Evolutionary conservation across 2,329 filamentous ascomycete species (phyloP), one percentile per base, ranked within the genome.

Genomic region (Talaromyces sp.): DNA sequence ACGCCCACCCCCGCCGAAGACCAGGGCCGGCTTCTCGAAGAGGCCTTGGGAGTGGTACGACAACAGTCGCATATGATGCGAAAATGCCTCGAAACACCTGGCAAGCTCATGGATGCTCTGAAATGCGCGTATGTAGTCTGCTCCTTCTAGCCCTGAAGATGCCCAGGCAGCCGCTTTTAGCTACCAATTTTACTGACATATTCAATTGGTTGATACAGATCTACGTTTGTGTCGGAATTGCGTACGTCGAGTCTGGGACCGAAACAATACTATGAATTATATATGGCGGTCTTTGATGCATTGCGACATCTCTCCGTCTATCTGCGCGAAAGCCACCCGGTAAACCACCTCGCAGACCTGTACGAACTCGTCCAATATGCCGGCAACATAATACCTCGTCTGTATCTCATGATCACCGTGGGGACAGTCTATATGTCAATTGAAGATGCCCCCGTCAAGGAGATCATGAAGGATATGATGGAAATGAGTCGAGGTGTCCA

Each of bases 401-500:
- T 99, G 68, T 99, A 99, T 78, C 89, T 99, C 67, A 99, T 99
- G 96, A 95, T 99, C 74, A 99, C 96, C 0, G 96, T 99, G 45
- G 95, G 95, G 66, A 99, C 95, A 2, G 96, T 97, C 58, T 99
- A 99, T 83, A 99, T 99, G 95, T 90, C 92, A 29, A 96, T 99
- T 75, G 91, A 95, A 74, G 95, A 98, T 84, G 95, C 96, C 66
- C 95, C 95, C 0, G 95, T 99, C 71, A 99, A 99, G 81, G 95
- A 99, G 83, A 92, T 99, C 68, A 99, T 99, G 95, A 99, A 99
- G 81, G 95, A 99, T 79, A 99, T 99, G 95, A 99, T 99, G 95
- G 95, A 99, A 80, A 99, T 99, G 95, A 98, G 93, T 80, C 88
- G 95, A 69, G 95, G 95, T 65, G 93, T 99, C 25, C 95, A 99